Conservation (phyloP, 2,329 filamentous ascomycete species). For the Corinectria fuckeliana region DNA sequence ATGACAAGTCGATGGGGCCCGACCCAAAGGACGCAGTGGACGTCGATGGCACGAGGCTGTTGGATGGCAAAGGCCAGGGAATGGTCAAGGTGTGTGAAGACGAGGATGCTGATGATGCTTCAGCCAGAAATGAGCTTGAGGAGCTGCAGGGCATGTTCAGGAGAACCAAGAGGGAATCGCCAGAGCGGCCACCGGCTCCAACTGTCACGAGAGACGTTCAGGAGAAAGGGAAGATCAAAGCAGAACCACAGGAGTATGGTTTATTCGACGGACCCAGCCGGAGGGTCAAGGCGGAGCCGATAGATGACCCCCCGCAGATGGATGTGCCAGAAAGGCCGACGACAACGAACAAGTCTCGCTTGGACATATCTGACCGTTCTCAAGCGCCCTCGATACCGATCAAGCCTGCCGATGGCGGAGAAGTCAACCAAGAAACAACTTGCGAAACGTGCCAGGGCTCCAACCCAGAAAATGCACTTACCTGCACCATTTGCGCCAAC, state of each 20-base stretch:
- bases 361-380: background rate
- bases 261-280: background rate
- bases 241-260: background rate
- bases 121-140: constrained; percentile 57
- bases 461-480: constrained; percentile 61
- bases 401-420: background rate
- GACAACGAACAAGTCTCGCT: background rate
- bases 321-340: background rate
- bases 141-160: constrained; percentile 63
- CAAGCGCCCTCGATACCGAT: background rate
- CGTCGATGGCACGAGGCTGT: constrained; percentile 66
- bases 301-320: background rate
- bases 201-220: background rate
- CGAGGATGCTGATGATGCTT: constrained; percentile 60
- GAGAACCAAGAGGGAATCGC: constrained; percentile 33
- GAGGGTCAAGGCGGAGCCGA: constrained; percentile 24
- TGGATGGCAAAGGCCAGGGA: constrained; percentile 70
- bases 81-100: constrained; percentile 80
- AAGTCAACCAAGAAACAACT: background rate
- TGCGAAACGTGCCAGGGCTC: constrained; percentile 73
- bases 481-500: constrained; percentile 73
- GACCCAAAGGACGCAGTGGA: constrained; percentile 64
- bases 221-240: background rate
- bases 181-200: background rate
- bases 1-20: constrained; percentile 48